phyloP scores from a whole-genome alignment of 176 grass and related monocot genomes.

The Paspalum vaginatum region DNA sequence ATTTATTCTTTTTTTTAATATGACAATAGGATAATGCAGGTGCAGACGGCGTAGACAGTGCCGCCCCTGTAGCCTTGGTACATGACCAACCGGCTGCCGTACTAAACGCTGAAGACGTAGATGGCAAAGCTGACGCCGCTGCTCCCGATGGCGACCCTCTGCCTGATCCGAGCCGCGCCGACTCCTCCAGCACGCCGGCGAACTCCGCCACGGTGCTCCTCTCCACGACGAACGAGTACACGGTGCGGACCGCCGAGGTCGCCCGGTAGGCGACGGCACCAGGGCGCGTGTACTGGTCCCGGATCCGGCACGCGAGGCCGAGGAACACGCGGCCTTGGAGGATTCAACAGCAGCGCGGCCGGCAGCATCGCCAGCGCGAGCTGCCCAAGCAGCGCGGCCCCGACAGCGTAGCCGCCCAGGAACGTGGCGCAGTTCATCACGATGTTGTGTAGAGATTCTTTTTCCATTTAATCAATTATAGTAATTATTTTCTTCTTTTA shows the following conservation, averaged over 20 bases:
- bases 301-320: constrained; percentile 64
- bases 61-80: constrained; percentile 77
- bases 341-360: constrained; percentile 66
- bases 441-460: too few relatives aligned
- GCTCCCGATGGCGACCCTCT: constrained; percentile 82
- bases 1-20: too few relatives aligned
- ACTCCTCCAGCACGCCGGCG: constrained; percentile 70
- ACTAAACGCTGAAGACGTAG: constrained; percentile 91
- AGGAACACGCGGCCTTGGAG: constrained; percentile 74
- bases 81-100: constrained; percentile 96
- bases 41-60: constrained; percentile 81
- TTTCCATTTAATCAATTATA: too few relatives aligned
- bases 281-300: constrained; percentile 69
- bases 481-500: too few relatives aligned
- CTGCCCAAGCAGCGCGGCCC: constrained; percentile 60
- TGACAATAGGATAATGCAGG: constrained; percentile 63
- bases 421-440: constrained; percentile 52
- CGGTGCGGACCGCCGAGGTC: constrained; percentile 74
- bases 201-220: constrained; percentile 59
- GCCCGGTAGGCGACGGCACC: constrained; percentile 77
- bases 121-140: constrained; percentile 85
- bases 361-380: constrained; percentile 73
- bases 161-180: constrained; percentile 70
- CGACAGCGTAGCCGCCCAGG: constrained; percentile 66
- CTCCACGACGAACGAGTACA: constrained; percentile 87